Conservation (phyloP, 495 filamentous ascomycete species). For the Penicillium herquei region DNA sequence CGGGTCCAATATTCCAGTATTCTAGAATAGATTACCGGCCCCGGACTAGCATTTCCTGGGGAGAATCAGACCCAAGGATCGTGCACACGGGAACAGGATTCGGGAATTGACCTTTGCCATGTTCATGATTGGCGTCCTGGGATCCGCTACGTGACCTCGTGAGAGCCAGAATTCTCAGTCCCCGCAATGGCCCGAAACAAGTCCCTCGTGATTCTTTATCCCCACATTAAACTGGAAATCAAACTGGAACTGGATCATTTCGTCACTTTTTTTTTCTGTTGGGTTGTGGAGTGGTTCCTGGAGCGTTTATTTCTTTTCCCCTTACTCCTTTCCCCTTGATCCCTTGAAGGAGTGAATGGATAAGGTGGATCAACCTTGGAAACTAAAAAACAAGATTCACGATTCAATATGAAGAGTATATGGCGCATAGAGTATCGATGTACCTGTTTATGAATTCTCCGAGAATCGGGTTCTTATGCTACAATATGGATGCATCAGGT, state of each 20-base stretch:
- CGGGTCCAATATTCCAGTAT: neutral
- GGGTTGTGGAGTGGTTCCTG: neutral
- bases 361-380: no score
- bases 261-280: neutral
- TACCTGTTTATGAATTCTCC: no score
- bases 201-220: neutral
- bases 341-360: no score
- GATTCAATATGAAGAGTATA: no score
- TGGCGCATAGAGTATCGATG: no score
- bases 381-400: no score
- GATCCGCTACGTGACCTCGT: conserved; percentile 3
- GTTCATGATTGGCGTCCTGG: conserved; percentile 15
- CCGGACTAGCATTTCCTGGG: conserved; percentile 1
- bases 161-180: conserved; percentile 7
- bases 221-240: conserved; percentile 7
- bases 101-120: conserved; percentile 17
- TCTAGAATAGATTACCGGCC: neutral
- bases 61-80: neutral
- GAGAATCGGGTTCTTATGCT: no score
- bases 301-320: no score
- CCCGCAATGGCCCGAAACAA: neutral
- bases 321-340: no score
- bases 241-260: neutral
- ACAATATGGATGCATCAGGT: no score
- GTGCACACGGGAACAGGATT: neutral